A percentile compares a stretch with the other conserved stretches of the same genome.
phyloP scores from a whole-genome alignment of 148 eudicot genomes.

The Cornus kousa region DNA sequence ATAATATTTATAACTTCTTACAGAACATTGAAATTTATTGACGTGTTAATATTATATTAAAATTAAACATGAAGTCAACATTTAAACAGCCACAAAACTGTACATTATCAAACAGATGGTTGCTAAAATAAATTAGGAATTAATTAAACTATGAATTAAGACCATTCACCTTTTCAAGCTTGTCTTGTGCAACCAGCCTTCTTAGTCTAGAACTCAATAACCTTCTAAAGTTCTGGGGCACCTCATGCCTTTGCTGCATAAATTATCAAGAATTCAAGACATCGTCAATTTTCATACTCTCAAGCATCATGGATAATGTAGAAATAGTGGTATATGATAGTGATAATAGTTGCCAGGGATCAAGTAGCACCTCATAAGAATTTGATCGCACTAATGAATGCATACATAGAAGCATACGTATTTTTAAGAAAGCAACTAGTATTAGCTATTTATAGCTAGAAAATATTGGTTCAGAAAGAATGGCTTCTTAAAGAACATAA shows the following conservation, averaged over 20 bases:
- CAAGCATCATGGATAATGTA: neutral
- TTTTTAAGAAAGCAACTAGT: neutral
- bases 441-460: neutral
- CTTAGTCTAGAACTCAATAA: slow-evolving; percentile 63
- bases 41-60: too few relatives aligned
- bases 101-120: neutral
- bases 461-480: too few relatives aligned
- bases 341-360: neutral
- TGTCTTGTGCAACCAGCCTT: slow-evolving; percentile 67
- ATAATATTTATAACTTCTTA: too few relatives aligned
- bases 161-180: slow-evolving; percentile 68
- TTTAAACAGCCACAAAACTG: too few relatives aligned
- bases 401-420: neutral
- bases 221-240: slow-evolving; percentile 73
- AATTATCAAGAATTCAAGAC: slow-evolving; percentile 4
- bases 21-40: too few relatives aligned
- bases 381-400: neutral
- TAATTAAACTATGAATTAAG: neutral
- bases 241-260: slow-evolving; percentile 72
- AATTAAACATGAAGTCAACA: too few relatives aligned
- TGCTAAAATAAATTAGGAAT: neutral
- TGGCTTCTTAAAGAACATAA: too few relatives aligned
- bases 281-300: neutral
- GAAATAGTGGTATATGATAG: neutral
- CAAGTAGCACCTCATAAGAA: slow-evolving; percentile 4